These are phyloP conservation scores for Eudorina sp. DNA, from an alignment of 139 green algal species.

Conservation along the genomic window DNA sequence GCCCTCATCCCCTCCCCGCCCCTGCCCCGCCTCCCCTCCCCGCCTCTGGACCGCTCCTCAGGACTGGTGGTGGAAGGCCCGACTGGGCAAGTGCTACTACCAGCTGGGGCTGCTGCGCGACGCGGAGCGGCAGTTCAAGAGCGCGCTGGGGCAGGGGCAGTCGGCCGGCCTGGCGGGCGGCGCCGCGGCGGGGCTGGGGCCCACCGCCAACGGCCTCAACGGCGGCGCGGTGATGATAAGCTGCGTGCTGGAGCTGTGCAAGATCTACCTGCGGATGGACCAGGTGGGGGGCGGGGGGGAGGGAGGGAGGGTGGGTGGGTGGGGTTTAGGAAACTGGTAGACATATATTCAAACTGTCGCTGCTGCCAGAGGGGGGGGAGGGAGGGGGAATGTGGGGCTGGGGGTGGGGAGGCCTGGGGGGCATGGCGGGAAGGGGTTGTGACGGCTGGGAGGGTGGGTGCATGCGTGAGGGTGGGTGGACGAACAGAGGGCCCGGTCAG, in stretches of 20 bases:
- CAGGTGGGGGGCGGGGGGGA: conserved; percentile 53
- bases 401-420: no score
- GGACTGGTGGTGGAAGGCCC: conserved; percentile 92
- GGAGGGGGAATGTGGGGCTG: no score
- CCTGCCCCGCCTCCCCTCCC: neutral
- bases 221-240: conserved; percentile 62
- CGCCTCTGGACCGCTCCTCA: no score
- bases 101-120: conserved; percentile 86
- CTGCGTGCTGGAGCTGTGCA: conserved; percentile 77
- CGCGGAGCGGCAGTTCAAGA: conserved; percentile 82
- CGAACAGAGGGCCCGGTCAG: no score
- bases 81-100: conserved; percentile 87
- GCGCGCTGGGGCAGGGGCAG: conserved; percentile 62
- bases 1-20: neutral
- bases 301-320: neutral
- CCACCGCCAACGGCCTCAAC: conserved; percentile 34
- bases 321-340: no score
- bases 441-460: no score
- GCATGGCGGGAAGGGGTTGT: no score
- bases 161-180: neutral
- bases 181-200: neutral
- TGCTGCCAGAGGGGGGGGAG: no score
- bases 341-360: no score
- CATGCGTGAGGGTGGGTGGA: no score
- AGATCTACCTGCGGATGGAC: conserved; percentile 84